Evolutionary conservation across 176 grass and related monocot species (phyloP), one percentile per base, ranked within the genome.

Genomic region (Rhynchospora tenuis): DNA sequence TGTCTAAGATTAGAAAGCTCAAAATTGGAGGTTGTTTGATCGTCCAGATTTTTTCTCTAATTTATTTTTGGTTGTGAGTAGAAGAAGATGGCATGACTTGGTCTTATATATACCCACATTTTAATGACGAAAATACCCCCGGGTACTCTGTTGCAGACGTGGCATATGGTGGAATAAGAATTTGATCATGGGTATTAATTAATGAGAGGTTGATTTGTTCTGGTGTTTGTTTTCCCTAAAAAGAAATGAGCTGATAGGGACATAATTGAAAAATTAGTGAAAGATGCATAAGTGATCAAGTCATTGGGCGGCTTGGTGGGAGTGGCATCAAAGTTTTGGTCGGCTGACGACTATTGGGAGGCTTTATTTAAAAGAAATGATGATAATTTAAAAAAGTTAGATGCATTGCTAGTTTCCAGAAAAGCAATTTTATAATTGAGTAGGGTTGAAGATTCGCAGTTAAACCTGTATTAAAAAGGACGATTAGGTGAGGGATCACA

Each of bases 41-140:
- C 2, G 59, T 29, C 6, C 31, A 57, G 81, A 83, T 42, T 56
- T 83, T 52, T 44, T 46, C 33, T 38, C 33, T 38, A 38, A 38
- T 46, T 14, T 2, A 26, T 26, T 59, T 10, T 23, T 19, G 46
- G 20, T 33, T 43, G 16, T 19, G 52, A 6, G 22, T 56, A 51
- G 77, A 78, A 59, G 50, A 50, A 28, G 26, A 78, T 43, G 31
- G 17, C n/a, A 10, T 3, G 42, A 62, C 58, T 58, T 19, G 22
- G 23, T 62, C 68, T 57, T 70, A 64, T 78, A 67, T 86, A 85
- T 57, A 77, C 22, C 33, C 50, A 68, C 11, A 27, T 29, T 27
- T 14, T 19, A 48, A n/a, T 69, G 84, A 83, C 88, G 44, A 66
- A 86, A 89, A 89, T 83, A 22, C 83, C 84, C 59, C 64, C 7